Evolutionary conservation across 495 filamentous ascomycete genomes (phyloP), one percentile per base, ranked within the genome.

Genomic region (Tuber magnatum): DNA sequence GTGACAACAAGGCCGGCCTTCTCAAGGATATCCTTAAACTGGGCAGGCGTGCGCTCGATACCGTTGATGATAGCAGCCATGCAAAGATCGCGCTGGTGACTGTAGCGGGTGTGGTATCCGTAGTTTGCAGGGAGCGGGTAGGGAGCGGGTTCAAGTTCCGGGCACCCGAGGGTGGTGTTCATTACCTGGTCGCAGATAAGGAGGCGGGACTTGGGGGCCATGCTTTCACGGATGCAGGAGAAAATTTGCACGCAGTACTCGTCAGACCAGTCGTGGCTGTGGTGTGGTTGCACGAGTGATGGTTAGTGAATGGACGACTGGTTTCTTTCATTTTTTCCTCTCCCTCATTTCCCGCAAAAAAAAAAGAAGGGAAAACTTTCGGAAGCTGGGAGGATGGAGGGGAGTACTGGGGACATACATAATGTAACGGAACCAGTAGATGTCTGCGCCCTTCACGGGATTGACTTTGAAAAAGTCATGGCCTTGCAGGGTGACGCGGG

Each of bases 381-480:
- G 10, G 56, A 35, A 65, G 28, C n/a, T 61, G 7, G 18, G 32
- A 7, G 14, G 6, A 12, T 24, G 12, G 75, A 8, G 71, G 24
- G 81, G 80, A 24, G 61, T n/a, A 68, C 16, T 20, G 41, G 61
- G 22, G 14, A 65, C 72, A 48, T 70, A 74, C 77, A 86, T 65
- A 32, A 87, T 84, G 20, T 78, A 83, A 24, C 85, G 83, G 4
- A 86, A 75, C 82, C 83, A 85, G 71, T 87, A 87, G 8, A 86
- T 78, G 41, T 84, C 85, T 0, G 85, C 86, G 20, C 79, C 76
- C 32, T 80, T 76, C 71, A 84, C 76, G 3, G 86, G 84, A 65
- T 87, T 85, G 41, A 65, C 14, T 10, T 78, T 38, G 80, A 86
- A 87, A 71, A 86, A 86, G 68, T 85, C 83, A 56, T 87, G 85